Base-by-base conservation (phyloP, 805 yeast species). In the Ogataea sp. region DNA sequence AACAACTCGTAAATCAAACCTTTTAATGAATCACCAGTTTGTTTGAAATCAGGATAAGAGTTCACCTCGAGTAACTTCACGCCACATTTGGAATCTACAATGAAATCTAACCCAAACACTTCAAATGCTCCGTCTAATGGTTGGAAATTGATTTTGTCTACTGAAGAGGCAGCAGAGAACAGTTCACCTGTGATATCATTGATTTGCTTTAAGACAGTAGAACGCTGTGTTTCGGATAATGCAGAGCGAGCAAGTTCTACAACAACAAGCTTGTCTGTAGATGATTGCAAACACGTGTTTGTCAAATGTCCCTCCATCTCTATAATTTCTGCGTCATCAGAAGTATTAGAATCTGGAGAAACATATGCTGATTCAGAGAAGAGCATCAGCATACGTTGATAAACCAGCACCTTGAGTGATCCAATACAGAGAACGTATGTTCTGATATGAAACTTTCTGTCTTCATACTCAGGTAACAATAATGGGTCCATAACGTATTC, bases 41-140 rank as follows among this genome's bases (percentile, higher is more conserved):
- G 98, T 53, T 87, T 88, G 64, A 93, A 93, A 56, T 93, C 98
- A 1, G 98, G 98, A 54, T 82, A 93, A 14, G 97, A 81, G 53
- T 93, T 93, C 34, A 88, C 85, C 58, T 93, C 97, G 32, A 90
- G 62, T 21, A 93, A 55, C 34, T 67, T 69, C 3, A 83, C 90
- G 13, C 68, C 56, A 18, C 59, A 54, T 24, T 74, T 64, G 2
- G 60, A 63, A 49, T 78, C 80, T 15, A 93, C 83, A 39, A 93
- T 59, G 58, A 88, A 89, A 57, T 93, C 98, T 14, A 93, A 67
- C 1, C 98, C 98, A 55, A 71, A 93, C 6, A 86, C 70, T 58
- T 93, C 98, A 54, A 85, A 74, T 0, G 94, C 90, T 58, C 87
- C 87, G 1, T 64, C 60, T 42, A 89, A 54, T 0, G 97, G 89